Percentiles rank a stretch among this genome's conserved stretches.
phyloP scores from a whole-genome alignment of 768 basidiomycete species.

The Amanita molliuscula region DNA sequence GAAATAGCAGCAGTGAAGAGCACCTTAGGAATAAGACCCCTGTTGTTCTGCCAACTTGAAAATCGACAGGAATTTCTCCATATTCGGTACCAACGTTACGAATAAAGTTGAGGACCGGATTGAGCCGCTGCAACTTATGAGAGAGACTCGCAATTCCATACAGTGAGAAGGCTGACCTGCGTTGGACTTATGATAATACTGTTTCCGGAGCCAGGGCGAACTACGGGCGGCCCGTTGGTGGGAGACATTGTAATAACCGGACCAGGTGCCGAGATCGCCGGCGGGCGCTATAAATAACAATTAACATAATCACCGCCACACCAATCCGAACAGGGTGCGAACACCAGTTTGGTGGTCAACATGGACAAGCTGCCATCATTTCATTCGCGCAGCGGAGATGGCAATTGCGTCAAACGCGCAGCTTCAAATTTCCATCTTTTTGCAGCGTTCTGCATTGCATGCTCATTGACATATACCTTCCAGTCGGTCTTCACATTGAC shows the following conservation, averaged over 20 bases:
- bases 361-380: slow-evolving; percentile 27
- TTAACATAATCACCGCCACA: neutral
- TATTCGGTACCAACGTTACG: slow-evolving; percentile 90
- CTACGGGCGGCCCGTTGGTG: slow-evolving; percentile 38
- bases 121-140: slow-evolving; percentile 49
- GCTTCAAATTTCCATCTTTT: slow-evolving; percentile 14
- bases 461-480: slow-evolving; percentile 16
- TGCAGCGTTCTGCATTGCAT: slow-evolving; percentile 15
- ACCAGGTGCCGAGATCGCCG: slow-evolving; percentile 3
- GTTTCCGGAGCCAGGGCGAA: slow-evolving; percentile 54
- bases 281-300: neutral
- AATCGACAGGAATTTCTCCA: slow-evolving; percentile 89
- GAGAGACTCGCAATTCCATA: neutral
- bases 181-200: slow-evolving; percentile 54
- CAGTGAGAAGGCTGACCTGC: slow-evolving; percentile 29
- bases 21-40: slow-evolving; percentile 90
- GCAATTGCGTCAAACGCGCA: neutral
- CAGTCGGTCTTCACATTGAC: slow-evolving; percentile 11
- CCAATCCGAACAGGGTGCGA: neutral
- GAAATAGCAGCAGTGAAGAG: neutral
- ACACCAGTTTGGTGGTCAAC: neutral
- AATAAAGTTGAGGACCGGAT: slow-evolving; percentile 81
- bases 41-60: slow-evolving; percentile 91
- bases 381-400: neutral
- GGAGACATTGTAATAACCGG: slow-evolving; percentile 14